Evolutionary conservation across 352 stramenopile species (phyloP), one percentile per base, ranked within the genome.

Genomic region (Pythium sukuiense): DNA sequence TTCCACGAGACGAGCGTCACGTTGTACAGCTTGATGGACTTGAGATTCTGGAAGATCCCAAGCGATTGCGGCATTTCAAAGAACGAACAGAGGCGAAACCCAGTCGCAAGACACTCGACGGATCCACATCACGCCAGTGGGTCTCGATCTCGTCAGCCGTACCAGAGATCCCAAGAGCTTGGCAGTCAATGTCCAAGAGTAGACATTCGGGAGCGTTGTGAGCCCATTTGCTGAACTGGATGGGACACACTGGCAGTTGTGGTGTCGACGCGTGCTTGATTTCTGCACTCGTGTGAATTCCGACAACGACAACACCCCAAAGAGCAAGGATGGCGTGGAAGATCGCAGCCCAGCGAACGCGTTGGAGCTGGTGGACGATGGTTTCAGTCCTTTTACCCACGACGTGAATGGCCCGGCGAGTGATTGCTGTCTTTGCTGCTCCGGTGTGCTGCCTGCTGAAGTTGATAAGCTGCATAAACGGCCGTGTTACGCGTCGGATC

Each of bases 1-100:
- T 20, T 48, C 41, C 41, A 48, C 2, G 41, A 24, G 41, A 20
- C 41, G 18, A 48, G 13, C 7, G 41, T 24, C 1, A 16, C 18
- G 41, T 48, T 48, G 41, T 48, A 48, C 8, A 48, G 41, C 41
- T 48, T 48, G 41, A 48, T 48, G 14, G 41, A 48, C 41, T 48
- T 48, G 41, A 48, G 41, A 7, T 48, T 48, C 8, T 48, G 9
- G 41, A 48, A 48, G 41, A 48, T 48, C 13, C 41, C 14, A 16
- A 48, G 6, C 2, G 12, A 48, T n/a, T n/a, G 41, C 13, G 41
- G 41, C 41, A 48, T 48, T 48, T 48, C 41, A 48, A 48, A 24
- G 13, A 16, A 12, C 13, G 41, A 16, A 48, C 41, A 48, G 41
- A 24, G 41, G 13, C 41, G 41, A 48, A 48, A n/a, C 41, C 41